A percentile compares a stretch with the other conserved stretches of the same genome.
phyloP scores from a whole-genome alignment of 2,329 filamentous ascomycete genomes.

The Aspergillus flavus region DNA sequence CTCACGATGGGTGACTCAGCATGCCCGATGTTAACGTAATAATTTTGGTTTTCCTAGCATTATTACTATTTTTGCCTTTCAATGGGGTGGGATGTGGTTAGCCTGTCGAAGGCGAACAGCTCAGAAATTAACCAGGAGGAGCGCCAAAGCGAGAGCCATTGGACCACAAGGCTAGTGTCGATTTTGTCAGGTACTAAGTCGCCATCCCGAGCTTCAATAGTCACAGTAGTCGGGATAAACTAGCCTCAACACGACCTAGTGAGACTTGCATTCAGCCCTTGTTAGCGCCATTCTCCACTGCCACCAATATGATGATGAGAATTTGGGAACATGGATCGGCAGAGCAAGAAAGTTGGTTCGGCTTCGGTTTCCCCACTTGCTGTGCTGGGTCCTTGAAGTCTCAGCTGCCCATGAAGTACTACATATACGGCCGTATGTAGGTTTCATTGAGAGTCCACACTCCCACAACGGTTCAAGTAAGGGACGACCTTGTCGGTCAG shows the following conservation, averaged over 20 bases:
- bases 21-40: not conserved
- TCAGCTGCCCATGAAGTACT: not conserved
- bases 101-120: not conserved
- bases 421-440: conserved; percentile 4
- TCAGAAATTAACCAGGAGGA: not conserved
- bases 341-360: conserved; percentile 2
- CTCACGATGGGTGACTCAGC: not conserved
- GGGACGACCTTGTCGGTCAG: not conserved
- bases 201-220: not conserved
- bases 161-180: not conserved
- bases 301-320: conserved; percentile 2
- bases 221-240: not conserved
- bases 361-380: not conserved
- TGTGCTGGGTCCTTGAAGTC: not conserved
- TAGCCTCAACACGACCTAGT: conserved; percentile 5
- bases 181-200: conserved; percentile 5
- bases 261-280: conserved; percentile 14
- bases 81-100: not conserved
- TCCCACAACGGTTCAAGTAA: conserved; percentile 4
- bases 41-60: not conserved
- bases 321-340: conserved; percentile 6
- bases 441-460: not conserved
- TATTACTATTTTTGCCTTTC: not conserved
- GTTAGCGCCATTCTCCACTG: not conserved
- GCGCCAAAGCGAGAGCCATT: not conserved